A percentile compares a stretch with the other conserved stretches of the same genome.
Conservation (phyloP, 2,329 filamentous ascomycete genomes). For the Fusarium gaditjirri region DNA sequence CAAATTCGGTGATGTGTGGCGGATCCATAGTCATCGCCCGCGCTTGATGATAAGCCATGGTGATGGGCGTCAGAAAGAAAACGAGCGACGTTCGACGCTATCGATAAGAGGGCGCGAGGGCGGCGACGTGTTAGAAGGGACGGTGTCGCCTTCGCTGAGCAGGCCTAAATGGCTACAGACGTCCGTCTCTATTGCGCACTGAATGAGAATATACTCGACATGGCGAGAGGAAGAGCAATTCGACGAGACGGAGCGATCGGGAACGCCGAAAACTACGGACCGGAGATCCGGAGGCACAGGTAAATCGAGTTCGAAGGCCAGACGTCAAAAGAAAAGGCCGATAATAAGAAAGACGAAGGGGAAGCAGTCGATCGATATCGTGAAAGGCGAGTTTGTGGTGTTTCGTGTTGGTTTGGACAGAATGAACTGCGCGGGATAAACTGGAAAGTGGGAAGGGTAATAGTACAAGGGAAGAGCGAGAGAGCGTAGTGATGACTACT, state of each 20-base stretch:
- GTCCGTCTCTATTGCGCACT: conserved; percentile 51
- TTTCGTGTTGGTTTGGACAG: conserved; percentile 37
- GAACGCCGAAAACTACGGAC: conserved; percentile 19
- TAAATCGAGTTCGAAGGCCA: conserved; percentile 1
- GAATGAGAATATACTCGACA: conserved; percentile 45
- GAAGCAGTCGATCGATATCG: conserved; percentile 33
- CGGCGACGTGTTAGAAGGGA: conserved; percentile 19
- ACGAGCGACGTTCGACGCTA: conserved; percentile 29
- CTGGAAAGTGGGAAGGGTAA: conserved; percentile 41
- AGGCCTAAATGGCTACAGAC: conserved; percentile 44
- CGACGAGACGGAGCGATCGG: conserved; percentile 29
- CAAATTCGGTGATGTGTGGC: conserved; percentile 73
- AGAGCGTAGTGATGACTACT: conserved; percentile 35
- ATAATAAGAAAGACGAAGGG: neutral
- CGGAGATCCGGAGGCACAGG: conserved; percentile 7
- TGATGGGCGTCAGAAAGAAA: conserved; percentile 31
- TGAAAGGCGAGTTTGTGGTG: conserved; percentile 40
- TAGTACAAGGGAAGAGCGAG: conserved; percentile 40
- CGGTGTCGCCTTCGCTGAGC: conserved; percentile 41
- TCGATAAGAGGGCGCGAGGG: conserved; percentile 1
- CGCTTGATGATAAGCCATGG: conserved; percentile 49
- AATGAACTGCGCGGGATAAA: conserved; percentile 35
- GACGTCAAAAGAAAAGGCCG: neutral
- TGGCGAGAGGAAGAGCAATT: conserved; percentile 38
- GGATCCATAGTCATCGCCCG: conserved; percentile 64